Conservation (phyloP, 257 asterid species). For the Petrea volubilis region DNA sequence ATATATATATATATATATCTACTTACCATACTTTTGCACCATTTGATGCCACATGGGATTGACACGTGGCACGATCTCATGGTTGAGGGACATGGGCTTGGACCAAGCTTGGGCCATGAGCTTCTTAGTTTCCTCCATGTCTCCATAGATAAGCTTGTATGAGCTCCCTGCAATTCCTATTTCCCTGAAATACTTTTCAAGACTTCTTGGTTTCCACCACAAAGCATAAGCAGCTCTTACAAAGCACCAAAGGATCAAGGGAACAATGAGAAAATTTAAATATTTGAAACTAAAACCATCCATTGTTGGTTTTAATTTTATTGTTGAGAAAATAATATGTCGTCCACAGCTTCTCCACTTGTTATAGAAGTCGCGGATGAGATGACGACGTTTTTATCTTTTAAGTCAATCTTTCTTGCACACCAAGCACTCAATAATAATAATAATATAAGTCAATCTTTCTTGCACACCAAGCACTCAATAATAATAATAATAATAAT, state of each 20-base stretch:
- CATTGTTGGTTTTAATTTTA: too few relatives aligned
- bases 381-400: too few relatives aligned
- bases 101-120: slow-evolving; percentile 26
- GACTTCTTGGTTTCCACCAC: slow-evolving; percentile 32
- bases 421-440: too few relatives aligned
- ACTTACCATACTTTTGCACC: slow-evolving; percentile 30
- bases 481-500: too few relatives aligned
- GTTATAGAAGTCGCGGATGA: too few relatives aligned
- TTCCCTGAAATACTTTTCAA: slow-evolving; percentile 25
- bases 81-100: slow-evolving; percentile 33
- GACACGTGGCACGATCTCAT: slow-evolving; percentile 27
- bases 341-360: too few relatives aligned
- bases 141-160: slow-evolving; percentile 30
- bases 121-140: slow-evolving; percentile 4
- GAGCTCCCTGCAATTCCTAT: slow-evolving; percentile 31
- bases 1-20: too few relatives aligned
- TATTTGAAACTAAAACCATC: not conserved
- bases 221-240: not conserved
- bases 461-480: too few relatives aligned
- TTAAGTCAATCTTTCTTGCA: too few relatives aligned
- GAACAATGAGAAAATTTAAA: not conserved
- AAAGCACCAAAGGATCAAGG: not conserved
- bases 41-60: slow-evolving; percentile 26
- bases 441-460: too few relatives aligned
- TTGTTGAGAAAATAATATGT: too few relatives aligned